These are phyloP conservation scores for Flagelloscypha sp. DNA, from an alignment of 768 basidiomycete genomes.

Conservation along the genomic window DNA sequence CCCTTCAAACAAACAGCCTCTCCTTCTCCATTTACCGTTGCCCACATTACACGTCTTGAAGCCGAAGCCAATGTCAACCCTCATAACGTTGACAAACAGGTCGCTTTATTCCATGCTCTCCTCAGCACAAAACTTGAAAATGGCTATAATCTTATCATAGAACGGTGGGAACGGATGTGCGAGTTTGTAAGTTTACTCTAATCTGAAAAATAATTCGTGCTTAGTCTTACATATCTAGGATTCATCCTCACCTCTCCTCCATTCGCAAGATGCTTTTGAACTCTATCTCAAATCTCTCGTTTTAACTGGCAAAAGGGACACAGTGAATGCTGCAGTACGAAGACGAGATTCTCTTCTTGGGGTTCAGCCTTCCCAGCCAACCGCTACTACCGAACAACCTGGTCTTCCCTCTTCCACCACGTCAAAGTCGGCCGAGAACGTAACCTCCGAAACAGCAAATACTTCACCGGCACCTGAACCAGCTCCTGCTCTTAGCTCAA, in stretches of 20 bases:
- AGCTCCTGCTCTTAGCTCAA: slow-evolving; percentile 12
- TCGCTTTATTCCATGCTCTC: slow-evolving; percentile 62
- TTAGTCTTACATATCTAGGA: slow-evolving; percentile 34
- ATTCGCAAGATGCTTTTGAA: slow-evolving; percentile 65
- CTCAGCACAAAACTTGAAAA: slow-evolving; percentile 54
- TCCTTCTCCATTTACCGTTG: slow-evolving; percentile 59
- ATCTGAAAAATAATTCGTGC: slow-evolving; percentile 7
- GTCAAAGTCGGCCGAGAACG: background rate
- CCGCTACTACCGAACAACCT: slow-evolving; percentile 11
- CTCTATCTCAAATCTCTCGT: slow-evolving; percentile 66
- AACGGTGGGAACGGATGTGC: slow-evolving; percentile 75
- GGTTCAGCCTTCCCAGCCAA: slow-evolving; percentile 16
- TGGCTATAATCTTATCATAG: slow-evolving; percentile 65
- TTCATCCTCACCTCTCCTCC: slow-evolving; percentile 58
- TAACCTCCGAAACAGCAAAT: background rate
- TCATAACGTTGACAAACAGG: slow-evolving; percentile 59
- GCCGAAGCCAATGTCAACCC: slow-evolving; percentile 71
- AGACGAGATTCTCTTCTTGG: slow-evolving; percentile 58
- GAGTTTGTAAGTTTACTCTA: slow-evolving; percentile 58
- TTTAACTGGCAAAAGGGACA: slow-evolving; percentile 45
- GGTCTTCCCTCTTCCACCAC: slow-evolving; percentile 8
- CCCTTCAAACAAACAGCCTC: slow-evolving; percentile 31
- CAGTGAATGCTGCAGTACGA: slow-evolving; percentile 59
- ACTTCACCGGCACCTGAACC: slow-evolving; percentile 6
- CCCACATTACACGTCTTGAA: slow-evolving; percentile 65